Base-by-base conservation (phyloP, 2,329 filamentous ascomycete genomes). In the Cercospora berteroae region DNA sequence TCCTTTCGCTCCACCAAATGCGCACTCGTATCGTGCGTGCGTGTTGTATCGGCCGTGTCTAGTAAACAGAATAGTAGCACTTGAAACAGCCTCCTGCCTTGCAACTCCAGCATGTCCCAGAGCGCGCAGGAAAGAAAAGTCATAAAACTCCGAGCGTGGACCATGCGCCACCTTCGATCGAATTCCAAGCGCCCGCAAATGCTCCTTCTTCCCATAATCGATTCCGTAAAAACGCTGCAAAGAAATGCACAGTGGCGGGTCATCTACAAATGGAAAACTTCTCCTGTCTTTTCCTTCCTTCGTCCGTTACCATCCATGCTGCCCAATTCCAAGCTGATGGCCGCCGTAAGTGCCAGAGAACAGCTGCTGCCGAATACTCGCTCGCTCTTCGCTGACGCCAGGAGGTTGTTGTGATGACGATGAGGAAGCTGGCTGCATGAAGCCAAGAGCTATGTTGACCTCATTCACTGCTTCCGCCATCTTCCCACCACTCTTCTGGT, bases 401-500 rank as follows among this genome's bases (percentile, higher is more conserved):
- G 58, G 48, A 20, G 69, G 66, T 4, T 65, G 56, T 39, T 67
- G 60, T 71, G 67, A 55, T 23, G 63, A 68, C 10, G 75, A 76
- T 20, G 75, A 73, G 39, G 61, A 77, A 72, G 56, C 83, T 81
- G 64, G 86, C 88, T 76, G 74, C 83, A 93, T 91, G 92, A 93
- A 97, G 50, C 90, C 91, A 29, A 96, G 83, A 69, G 67, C 90
- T 42, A 84, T 84, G 16, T 88, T 85, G 80, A 98, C 87, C 75
- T 93, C 90, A 63, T 89, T 87, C 69, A 97, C 88, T 39, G 94
- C 95, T 52, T 88, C 86, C 69, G 89, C 88, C 79, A 99, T 86
- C 75, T 91, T 91, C 27, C 93, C 93, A 50, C 90, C 90, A 5
- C 93, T 94, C 71, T 90, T 88, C 72, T 95, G 89, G 77, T 98